phyloP scores from a whole-genome alignment of 129 eudicot species.

The Erigeron canadensis region DNA sequence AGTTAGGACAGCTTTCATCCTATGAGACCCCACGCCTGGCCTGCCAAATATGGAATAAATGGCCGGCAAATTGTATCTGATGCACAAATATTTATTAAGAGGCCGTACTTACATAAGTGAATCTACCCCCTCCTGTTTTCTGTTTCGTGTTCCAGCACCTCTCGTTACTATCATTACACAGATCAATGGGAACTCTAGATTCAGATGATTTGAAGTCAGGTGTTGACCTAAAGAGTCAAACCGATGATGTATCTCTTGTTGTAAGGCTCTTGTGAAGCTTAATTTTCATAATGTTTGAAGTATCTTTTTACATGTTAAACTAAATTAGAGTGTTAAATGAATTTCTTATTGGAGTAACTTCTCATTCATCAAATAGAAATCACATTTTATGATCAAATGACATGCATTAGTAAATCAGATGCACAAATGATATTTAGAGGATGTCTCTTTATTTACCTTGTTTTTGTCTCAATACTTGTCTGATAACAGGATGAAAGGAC shows the following conservation, averaged over 20 bases:
- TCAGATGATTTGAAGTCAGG: conserved; percentile 38
- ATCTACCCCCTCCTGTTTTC: conserved; percentile 5
- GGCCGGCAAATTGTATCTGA: conserved; percentile 35
- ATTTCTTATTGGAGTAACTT: not conserved
- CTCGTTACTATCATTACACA: not conserved
- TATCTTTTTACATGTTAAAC: not conserved
- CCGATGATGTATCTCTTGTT: conserved; percentile 23
- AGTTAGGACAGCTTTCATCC: not conserved
- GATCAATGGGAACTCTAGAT: conserved; percentile 44
- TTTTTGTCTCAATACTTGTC: not conserved
- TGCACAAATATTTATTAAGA: not conserved
- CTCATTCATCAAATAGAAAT: not conserved
- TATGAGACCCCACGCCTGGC: conserved; percentile 11
- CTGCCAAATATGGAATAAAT: conserved; percentile 27
- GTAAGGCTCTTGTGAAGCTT: conserved; percentile 41
- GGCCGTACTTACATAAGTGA: conserved; percentile 13
- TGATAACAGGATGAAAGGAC: conserved; percentile 39
- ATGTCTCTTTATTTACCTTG: not conserved
- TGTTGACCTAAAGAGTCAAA: conserved; percentile 24
- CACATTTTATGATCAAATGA: conserved; percentile 6
- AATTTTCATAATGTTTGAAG: conserved; percentile 4
- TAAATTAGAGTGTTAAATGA: not conserved
- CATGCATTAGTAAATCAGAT: not conserved
- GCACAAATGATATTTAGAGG: not conserved
- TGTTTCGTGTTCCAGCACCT: conserved; percentile 20